Percentiles rank a stretch among this genome's conserved stretches.
Evolutionary conservation across 257 asterid genomes (phyloP).

Genomic region (Solanum lignicaule): DNA sequence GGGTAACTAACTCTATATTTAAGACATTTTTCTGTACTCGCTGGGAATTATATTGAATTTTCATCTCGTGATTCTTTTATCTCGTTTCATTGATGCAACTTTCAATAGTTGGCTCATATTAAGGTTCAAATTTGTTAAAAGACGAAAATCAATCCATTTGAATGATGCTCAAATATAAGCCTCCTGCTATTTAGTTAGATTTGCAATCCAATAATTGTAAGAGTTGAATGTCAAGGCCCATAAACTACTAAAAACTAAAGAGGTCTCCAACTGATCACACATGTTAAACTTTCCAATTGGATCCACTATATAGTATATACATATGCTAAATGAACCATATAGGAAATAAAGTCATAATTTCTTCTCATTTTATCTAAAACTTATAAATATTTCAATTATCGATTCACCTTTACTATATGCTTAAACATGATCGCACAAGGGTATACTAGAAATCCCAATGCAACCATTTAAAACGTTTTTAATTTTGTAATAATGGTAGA

Average conservation of each 20-base stretch:
- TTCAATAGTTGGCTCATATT: background rate
- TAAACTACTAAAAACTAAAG: background rate
- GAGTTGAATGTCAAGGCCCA: background rate
- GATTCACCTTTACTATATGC: no score
- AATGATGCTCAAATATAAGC: background rate
- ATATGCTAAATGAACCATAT: background rate
- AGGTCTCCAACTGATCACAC: no score
- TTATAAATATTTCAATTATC: no score
- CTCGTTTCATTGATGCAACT: background rate
- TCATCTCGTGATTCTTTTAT: background rate
- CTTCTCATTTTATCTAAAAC: background rate
- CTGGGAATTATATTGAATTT: background rate
- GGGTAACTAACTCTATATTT: background rate
- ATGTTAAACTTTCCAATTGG: no score
- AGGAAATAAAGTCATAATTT: no score
- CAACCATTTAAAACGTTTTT: background rate
- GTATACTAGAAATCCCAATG: background rate
- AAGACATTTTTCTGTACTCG: no score
- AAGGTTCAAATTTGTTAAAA: background rate
- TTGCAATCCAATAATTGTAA: background rate
- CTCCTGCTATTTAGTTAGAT: background rate
- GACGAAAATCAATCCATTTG: background rate
- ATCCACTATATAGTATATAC: no score
- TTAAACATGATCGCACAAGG: no score
- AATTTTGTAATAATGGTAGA: background rate